Conservation (phyloP, 192 early-diverging fungal species). For the Backusella westeae region DNA sequence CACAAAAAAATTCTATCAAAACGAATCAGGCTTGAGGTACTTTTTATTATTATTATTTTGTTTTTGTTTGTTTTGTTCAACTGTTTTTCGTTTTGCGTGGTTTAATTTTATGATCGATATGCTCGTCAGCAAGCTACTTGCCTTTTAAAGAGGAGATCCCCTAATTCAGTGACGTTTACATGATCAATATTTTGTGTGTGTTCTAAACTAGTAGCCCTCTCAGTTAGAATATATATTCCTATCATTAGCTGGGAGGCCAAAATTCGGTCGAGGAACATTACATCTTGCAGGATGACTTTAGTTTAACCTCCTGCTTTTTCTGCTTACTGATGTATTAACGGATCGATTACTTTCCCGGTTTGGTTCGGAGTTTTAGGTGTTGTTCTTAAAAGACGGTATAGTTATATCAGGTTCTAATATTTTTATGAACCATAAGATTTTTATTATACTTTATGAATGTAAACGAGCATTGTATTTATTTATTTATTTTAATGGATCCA, state of each 20-base stretch:
- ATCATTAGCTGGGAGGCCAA: not conserved
- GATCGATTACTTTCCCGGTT: not conserved
- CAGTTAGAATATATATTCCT: not conserved
- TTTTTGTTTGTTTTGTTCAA: not conserved
- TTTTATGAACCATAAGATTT: not conserved
- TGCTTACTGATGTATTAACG: not conserved
- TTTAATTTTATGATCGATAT: not conserved
- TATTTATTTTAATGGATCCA: not conserved
- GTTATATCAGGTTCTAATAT: not conserved
- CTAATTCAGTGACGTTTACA: not conserved
- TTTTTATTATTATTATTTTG: not conserved
- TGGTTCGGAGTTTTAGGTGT: not conserved
- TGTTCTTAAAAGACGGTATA: not conserved
- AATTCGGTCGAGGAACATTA: not conserved
- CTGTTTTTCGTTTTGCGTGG: not conserved
- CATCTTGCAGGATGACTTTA: not conserved
- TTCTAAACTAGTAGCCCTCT: not conserved
- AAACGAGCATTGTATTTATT: not conserved
- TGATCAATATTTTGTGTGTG: not conserved
- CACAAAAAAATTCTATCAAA: not conserved
- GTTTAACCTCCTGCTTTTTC: not conserved
- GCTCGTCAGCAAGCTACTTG: not conserved
- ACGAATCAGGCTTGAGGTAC: not conserved
- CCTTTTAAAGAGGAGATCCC: not conserved
- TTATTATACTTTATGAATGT: not conserved